Conservation (phyloP, 1,284 basidiomycete genomes). For the Cystobasidiaceae sp. region DNA sequence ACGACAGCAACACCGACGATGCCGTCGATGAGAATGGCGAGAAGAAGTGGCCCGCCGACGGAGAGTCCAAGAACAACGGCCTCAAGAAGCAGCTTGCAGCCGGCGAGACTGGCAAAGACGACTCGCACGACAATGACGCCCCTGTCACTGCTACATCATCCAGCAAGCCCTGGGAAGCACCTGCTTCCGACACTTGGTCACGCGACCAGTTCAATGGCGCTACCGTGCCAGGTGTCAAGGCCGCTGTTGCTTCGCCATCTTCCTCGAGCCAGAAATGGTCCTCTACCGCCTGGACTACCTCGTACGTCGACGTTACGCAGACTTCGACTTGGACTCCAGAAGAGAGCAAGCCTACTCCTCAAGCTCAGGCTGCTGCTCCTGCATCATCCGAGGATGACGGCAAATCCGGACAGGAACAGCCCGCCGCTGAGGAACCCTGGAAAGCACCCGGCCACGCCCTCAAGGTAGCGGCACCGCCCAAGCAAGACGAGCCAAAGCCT, state of each 20-base stretch:
- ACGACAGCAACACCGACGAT: background rate
- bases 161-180: background rate
- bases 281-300: background rate
- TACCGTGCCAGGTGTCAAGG: background rate
- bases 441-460: background rate
- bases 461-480: background rate
- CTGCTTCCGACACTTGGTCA: background rate
- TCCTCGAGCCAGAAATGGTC: background rate
- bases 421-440: background rate
- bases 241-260: background rate
- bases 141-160: background rate
- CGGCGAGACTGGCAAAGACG: background rate
- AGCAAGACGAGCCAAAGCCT: background rate
- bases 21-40: background rate
- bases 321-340: background rate
- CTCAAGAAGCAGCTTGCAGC: background rate
- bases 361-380: conserved; percentile 1
- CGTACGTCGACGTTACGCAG: conserved; percentile 1
- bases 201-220: background rate
- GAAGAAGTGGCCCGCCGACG: background rate
- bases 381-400: conserved; percentile 7
- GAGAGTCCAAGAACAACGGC: too few relatives aligned
- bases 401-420: background rate
- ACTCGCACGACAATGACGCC: background rate
- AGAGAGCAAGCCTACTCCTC: background rate